Base-by-base conservation (phyloP, 495 filamentous ascomycete species). In the Xylona heveae region DNA sequence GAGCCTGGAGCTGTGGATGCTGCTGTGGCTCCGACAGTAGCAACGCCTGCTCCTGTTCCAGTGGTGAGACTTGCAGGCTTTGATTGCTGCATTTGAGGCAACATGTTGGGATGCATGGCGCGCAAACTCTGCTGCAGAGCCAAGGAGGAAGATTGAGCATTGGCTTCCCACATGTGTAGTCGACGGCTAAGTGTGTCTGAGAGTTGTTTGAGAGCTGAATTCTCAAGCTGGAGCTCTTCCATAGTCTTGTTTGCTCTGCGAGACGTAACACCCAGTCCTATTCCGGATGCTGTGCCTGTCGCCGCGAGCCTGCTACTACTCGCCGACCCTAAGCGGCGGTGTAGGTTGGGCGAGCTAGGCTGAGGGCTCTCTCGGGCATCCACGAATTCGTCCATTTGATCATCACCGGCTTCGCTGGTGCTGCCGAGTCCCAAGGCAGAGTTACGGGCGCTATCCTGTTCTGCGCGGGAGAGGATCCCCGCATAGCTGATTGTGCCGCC, bases 401-500 rank as follows among this genome's bases (percentile, higher is more conserved):
- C 58, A 30, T 51, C 51, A 10, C 29, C 38, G 30, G 50, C 21
- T 23, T 46, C 20, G 27, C 49, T 55, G 32, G 49, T 51, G 24
- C 52, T 35, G 27, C 57, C 24, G n/a, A 48, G 17, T 38, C 13
- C 8, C 57, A 53, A 13, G 48, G 37, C 26, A 43, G 40, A 28
- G 46, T 48, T 27, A 37, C 41, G 29, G 50, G 40, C 39, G 42
- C 55, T 72, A 33, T 71, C 74, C 33, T 71, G 75, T 32, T 75
- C 65, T 2, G 70, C 74, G 35, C 77, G 68, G 6, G 66, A 67
- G 1, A 93, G 55, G 18, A 97, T 90, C 27, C 69, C 76, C 3
- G 88, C 84, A 46, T 95, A 97, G 0, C 79, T 78, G 25, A 78
- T 68, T 0, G 82, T 92, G 35, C 81, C 78, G 18, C 88, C 88